Evolutionary conservation across 1,284 basidiomycete genomes (phyloP), one percentile per base, ranked within the genome.

Genomic region (Neolentinus lepideus): DNA sequence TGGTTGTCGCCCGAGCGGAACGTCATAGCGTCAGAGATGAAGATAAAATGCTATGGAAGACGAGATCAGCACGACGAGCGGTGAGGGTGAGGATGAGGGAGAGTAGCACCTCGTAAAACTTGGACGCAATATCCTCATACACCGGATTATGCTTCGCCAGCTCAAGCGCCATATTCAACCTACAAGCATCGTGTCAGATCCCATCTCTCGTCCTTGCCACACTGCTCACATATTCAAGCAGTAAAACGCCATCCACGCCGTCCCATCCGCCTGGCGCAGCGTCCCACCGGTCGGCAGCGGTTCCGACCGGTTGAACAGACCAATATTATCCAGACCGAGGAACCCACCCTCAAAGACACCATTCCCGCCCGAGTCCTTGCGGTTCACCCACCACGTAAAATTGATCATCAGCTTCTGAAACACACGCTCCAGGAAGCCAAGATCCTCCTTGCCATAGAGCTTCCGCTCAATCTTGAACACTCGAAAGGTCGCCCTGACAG

Each of bases 321-420:
- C 94, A 59, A 99, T 98, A 68, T 99, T 99, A 76, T 99, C 96
- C 50, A 99, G 77, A 48, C 96, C 96, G 52, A 99, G 80, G 80
- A 99, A 99, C 31, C 96, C 96, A 53, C 96, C 96, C 69, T 99
- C 96, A 66, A 99, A 99, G 35, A 99, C 92, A 67, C 96, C 96
- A 71, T 93, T 88, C 25, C 96, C 96, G 22, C 85, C 92, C 55
- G 88, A 80, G 66, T 99, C 96, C 71, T 99, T 99, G 55, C 96
- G 87, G 71, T 99, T 99, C 35, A 98, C 95, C 96, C 96, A 99
- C 89, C 96, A 98, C 36, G 96, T 99, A 66, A 98, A 98, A 74
- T 98, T 98, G 59, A 99, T 76, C 29, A 99, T 75, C 57, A 98
- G 71, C 73, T 99, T 98, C 73, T 98, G 95, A 83, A 99, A 99